Percentiles rank a stretch among this genome's conserved stretches.
These are phyloP conservation scores for Melaleuca quinquenervia DNA, from an alignment of 345 rosid species.

Conservation along the genomic window DNA sequence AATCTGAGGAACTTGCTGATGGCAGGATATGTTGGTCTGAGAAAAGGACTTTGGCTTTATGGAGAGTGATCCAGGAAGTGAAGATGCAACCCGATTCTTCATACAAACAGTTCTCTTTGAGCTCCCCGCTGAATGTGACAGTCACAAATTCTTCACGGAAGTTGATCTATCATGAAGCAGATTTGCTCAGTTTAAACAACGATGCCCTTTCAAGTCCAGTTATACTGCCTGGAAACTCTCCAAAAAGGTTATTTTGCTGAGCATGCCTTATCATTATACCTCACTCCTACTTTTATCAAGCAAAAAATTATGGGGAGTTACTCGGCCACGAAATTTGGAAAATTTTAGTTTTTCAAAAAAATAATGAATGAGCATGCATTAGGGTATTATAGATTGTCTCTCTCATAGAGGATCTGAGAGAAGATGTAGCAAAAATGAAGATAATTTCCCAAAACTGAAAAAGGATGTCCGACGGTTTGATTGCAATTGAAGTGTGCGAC, in stretches of 20 bases:
- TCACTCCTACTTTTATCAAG: background rate
- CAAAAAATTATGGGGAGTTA: background rate
- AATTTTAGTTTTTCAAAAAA: background rate
- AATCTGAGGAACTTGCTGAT: background rate
- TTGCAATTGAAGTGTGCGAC: background rate
- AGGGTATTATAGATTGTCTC: background rate
- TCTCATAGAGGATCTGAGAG: background rate
- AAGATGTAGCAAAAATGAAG: background rate
- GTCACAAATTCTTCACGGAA: background rate
- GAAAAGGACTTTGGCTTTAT: background rate
- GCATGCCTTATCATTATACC: background rate
- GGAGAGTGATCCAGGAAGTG: background rate
- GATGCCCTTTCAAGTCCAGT: slow-evolving; percentile 3
- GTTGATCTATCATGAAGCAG: slow-evolving; percentile 1
- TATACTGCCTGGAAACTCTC: background rate
- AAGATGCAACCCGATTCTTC: background rate
- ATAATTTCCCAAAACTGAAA: background rate
- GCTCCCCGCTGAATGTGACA: background rate
- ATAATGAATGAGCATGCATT: background rate
- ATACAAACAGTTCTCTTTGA: background rate
- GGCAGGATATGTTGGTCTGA: background rate
- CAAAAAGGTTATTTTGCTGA: slow-evolving; percentile 18
- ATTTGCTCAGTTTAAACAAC: slow-evolving; percentile 3
- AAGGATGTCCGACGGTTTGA: background rate
- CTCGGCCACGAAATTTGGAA: background rate